phyloP scores from a whole-genome alignment of 148 eudicot genomes.

The Drosera capensis region DNA sequence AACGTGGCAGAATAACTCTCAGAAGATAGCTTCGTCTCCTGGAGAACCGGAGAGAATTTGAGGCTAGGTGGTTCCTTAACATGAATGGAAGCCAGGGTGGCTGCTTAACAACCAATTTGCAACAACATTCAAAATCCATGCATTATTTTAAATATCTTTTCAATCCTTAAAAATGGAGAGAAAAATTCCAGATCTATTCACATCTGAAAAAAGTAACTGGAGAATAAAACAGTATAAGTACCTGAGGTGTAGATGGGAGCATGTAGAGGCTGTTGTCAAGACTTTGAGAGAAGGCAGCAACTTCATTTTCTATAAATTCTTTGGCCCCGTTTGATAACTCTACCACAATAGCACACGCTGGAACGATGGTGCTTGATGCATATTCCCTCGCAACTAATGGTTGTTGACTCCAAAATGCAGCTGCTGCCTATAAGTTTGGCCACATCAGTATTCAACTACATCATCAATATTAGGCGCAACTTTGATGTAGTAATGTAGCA shows the following conservation, averaged over 20 bases:
- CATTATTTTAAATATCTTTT: no score
- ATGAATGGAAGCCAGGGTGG: no score
- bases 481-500: no score
- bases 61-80: no score
- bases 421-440: slow-evolving; percentile 47
- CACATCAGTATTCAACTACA: not conserved
- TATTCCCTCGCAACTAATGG: slow-evolving; percentile 91
- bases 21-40: no score
- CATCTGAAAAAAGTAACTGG: not conserved
- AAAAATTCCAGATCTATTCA: no score
- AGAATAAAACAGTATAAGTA: slow-evolving; percentile 4
- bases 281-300: slow-evolving; percentile 62
- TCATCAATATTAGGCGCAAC: slow-evolving; percentile 1
- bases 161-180: no score
- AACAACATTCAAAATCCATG: no score
- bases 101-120: no score
- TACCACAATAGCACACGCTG: slow-evolving; percentile 57
- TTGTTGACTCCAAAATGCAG: slow-evolving; percentile 93
- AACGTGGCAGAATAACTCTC: no score
- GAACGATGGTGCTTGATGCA: slow-evolving; percentile 88
- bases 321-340: slow-evolving; percentile 64
- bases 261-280: slow-evolving; percentile 90
- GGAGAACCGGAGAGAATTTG: no score
- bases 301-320: slow-evolving; percentile 78
- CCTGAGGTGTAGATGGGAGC: slow-evolving; percentile 98